Percentiles rank a stretch among this genome's conserved stretches.
Evolutionary conservation across 2,329 filamentous ascomycete species (phyloP).

Genomic region (Colletotrichum sp.): DNA sequence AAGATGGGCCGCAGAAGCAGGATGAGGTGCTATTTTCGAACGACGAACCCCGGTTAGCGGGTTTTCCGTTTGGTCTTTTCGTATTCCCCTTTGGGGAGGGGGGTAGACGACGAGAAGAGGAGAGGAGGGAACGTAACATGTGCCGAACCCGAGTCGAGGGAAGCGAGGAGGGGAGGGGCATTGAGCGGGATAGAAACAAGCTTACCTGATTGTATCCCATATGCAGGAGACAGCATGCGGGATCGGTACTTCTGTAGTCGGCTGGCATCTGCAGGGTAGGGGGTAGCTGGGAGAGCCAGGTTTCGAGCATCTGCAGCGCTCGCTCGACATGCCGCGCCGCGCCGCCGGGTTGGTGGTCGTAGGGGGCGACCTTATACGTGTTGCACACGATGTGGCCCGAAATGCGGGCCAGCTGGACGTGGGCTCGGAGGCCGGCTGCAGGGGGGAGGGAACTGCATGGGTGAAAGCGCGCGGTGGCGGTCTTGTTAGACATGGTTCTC

Average conservation of each 20-base stretch:
- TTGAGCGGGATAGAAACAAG: neutral
- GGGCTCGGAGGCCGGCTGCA: slow-evolving; percentile 47
- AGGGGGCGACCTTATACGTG: slow-evolving; percentile 46
- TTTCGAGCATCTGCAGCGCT: slow-evolving; percentile 45
- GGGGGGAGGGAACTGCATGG: slow-evolving; percentile 45
- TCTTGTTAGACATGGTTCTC: neutral
- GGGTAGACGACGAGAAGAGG: neutral
- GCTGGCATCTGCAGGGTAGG: slow-evolving; percentile 40
- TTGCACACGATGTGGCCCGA: slow-evolving; percentile 54
- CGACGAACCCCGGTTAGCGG: neutral
- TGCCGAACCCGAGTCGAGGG: neutral
- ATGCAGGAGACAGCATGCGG: slow-evolving; percentile 49
- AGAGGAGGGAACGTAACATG: neutral
- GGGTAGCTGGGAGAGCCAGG: slow-evolving; percentile 45
- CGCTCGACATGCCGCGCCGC: slow-evolving; percentile 40
- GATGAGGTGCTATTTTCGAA: slow-evolving; percentile 46
- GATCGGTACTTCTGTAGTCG: slow-evolving; percentile 41
- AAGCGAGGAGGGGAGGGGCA: slow-evolving; percentile 30
- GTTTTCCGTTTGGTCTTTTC: neutral
- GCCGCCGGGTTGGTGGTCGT: slow-evolving; percentile 26
- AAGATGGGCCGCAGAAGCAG: slow-evolving; percentile 53
- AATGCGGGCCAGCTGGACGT: slow-evolving; percentile 52
- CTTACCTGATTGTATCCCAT: slow-evolving; percentile 48
- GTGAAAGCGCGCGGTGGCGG: neutral
- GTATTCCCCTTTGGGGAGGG: neutral